phyloP scores from a whole-genome alignment of 345 rosid species.

The Syzygium aqueum region DNA sequence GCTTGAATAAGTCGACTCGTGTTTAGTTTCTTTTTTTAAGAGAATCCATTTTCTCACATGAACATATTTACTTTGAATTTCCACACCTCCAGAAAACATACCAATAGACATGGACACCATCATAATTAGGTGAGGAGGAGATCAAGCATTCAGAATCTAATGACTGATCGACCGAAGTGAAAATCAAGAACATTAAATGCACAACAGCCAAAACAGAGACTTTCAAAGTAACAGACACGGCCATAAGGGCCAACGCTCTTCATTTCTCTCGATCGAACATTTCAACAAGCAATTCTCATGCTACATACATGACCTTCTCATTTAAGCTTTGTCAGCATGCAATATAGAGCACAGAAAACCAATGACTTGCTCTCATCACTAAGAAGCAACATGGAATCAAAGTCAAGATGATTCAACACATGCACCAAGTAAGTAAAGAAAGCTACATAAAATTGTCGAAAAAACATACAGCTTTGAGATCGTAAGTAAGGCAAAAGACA shows the following conservation, averaged over 20 bases:
- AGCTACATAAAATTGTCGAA: background rate
- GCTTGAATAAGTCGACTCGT: background rate
- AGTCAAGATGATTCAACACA: background rate
- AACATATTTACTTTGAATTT: background rate
- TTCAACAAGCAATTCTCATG: background rate
- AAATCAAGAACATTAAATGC: background rate
- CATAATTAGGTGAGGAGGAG: background rate
- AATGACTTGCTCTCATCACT: background rate
- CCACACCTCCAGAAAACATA: background rate
- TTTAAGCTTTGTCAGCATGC: background rate
- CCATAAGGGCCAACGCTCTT: background rate
- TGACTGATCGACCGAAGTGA: background rate
- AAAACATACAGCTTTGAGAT: conserved; percentile 69
- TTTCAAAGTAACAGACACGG: background rate
- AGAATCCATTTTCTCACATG: background rate
- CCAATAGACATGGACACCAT: background rate
- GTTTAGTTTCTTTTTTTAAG: background rate
- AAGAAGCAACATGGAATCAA: background rate
- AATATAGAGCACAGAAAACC: background rate
- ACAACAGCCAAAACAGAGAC: background rate
- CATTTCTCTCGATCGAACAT: background rate
- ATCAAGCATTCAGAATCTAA: background rate
- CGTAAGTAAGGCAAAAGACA: conserved; percentile 92
- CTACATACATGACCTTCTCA: background rate
- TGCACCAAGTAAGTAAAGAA: background rate